Conservation (phyloP, 305 asterid species). For the Euphrasia arctica region DNA sequence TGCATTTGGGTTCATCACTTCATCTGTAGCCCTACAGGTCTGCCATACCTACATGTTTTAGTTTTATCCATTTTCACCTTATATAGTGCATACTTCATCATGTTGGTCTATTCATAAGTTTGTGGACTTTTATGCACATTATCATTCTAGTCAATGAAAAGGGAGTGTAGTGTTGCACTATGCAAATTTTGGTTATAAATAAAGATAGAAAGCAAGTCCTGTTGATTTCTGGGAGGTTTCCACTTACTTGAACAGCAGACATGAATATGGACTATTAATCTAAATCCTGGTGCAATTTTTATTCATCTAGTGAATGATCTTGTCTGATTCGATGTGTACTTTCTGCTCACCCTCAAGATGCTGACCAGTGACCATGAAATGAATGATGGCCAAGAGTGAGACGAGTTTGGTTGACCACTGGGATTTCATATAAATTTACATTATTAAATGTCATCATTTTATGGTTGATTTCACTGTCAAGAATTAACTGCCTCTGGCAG, state of each 20-base stretch:
- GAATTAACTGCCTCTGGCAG: slow-evolving; percentile 4
- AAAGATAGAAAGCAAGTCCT: slow-evolving; percentile 4
- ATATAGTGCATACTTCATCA: slow-evolving; percentile 11
- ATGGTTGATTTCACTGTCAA: slow-evolving; percentile 14
- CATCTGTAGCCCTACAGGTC: slow-evolving; percentile 79
- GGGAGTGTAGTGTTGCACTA: slow-evolving; percentile 17
- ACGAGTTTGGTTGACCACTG: not conserved
- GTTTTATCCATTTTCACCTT: slow-evolving; percentile 12
- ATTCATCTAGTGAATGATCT: slow-evolving; percentile 9
- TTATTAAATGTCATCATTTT: slow-evolving; percentile 1
- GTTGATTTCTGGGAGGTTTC: slow-evolving; percentile 16
- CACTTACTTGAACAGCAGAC: slow-evolving; percentile 19
- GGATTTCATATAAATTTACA: slow-evolving; percentile 13
- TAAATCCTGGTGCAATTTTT: slow-evolving; percentile 9
- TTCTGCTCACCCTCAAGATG: not conserved
- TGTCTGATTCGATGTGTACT: not conserved
- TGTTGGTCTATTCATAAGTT: slow-evolving; percentile 10
- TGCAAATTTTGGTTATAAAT: slow-evolving; percentile 9
- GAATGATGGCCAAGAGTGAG: slow-evolving; percentile 9
- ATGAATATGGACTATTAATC: slow-evolving; percentile 10
- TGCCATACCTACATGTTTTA: slow-evolving; percentile 17
- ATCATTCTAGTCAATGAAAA: slow-evolving; percentile 15
- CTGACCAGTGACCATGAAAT: not conserved
- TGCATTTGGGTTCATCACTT: slow-evolving; percentile 90
- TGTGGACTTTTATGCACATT: slow-evolving; percentile 12